Conservation (phyloP, 2,329 filamentous ascomycete species). For the Bipolaris zeicola region DNA sequence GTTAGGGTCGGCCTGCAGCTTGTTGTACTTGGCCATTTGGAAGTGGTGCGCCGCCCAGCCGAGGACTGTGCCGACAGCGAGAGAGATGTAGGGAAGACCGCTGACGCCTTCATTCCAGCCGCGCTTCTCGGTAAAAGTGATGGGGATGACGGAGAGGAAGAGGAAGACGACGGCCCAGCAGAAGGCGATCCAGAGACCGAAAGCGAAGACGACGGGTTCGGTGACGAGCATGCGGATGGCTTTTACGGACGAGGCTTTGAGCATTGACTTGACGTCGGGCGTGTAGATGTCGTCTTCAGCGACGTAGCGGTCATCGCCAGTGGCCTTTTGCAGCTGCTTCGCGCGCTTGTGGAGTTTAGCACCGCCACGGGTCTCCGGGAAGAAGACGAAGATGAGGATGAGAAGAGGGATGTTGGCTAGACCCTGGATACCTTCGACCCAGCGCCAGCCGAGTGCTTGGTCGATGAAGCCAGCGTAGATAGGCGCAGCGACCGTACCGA, state of each 20-base stretch:
- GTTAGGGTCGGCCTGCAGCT: constrained; percentile 46
- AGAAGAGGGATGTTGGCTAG: constrained; percentile 58
- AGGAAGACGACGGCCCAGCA: constrained; percentile 61
- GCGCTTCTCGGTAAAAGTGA: constrained; percentile 56
- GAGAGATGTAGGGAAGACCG: constrained; percentile 59
- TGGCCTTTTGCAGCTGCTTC: constrained; percentile 53
- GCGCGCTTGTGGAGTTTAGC: constrained; percentile 58
- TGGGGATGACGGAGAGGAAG: constrained; percentile 52
- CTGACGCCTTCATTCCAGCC: constrained; percentile 58
- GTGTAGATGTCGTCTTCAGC: constrained; percentile 59
- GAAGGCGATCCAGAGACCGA: constrained; percentile 60
- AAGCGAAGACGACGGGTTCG: constrained; percentile 57
- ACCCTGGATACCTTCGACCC: constrained; percentile 61
- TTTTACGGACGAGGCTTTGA: constrained; percentile 58
- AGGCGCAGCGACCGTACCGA: constrained; percentile 58
- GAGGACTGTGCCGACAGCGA: constrained; percentile 56
- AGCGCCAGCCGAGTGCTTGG: constrained; percentile 59
- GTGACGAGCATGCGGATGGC: constrained; percentile 57
- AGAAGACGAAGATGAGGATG: constrained; percentile 52
- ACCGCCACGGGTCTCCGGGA: constrained; percentile 53
- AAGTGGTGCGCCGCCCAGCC: constrained; percentile 58
- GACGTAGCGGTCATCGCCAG: constrained; percentile 58
- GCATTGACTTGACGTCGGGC: constrained; percentile 54
- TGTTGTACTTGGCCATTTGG: constrained; percentile 59
- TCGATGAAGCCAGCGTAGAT: constrained; percentile 63